Evolutionary conservation across 2,329 filamentous ascomycete genomes (phyloP).

Genomic region (Cladosporium sp.): DNA sequence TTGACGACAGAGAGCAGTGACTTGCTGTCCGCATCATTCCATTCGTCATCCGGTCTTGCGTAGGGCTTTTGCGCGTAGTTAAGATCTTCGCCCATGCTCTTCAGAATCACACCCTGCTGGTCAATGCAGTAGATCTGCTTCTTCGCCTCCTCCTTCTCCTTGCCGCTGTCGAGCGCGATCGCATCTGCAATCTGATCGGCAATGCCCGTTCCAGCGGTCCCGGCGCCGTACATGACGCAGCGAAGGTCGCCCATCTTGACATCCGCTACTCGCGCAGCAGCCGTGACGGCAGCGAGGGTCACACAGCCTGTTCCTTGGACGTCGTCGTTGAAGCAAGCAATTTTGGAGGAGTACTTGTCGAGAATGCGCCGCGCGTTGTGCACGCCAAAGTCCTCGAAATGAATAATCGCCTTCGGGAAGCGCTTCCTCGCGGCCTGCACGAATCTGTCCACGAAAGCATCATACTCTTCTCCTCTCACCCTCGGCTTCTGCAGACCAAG

Average conservation of each 20-base stretch:
- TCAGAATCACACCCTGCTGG: conserved; percentile 71
- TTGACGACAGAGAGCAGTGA: conserved; percentile 65
- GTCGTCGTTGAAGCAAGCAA: conserved; percentile 88
- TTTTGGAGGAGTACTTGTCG: conserved; percentile 67
- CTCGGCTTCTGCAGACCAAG: conserved; percentile 67
- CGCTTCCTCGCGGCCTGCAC: conserved; percentile 62
- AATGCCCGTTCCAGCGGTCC: conserved; percentile 78
- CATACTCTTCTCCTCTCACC: conserved; percentile 67
- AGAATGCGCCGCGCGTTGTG: conserved; percentile 71
- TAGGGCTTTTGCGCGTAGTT: conserved; percentile 66
- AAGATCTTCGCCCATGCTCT: conserved; percentile 56
- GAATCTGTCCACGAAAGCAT: conserved; percentile 72
- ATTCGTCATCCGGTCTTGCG: conserved; percentile 61
- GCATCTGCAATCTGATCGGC: conserved; percentile 80
- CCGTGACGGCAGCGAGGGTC: conserved; percentile 76
- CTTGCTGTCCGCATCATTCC: conserved; percentile 53
- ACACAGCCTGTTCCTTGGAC: conserved; percentile 87
- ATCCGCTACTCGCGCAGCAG: conserved; percentile 66
- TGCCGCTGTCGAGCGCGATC: conserved; percentile 64
- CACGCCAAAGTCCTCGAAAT: conserved; percentile 83
- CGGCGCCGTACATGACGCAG: conserved; percentile 74
- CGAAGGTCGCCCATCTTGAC: conserved; percentile 64
- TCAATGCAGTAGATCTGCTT: conserved; percentile 76
- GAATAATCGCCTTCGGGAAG: conserved; percentile 77
- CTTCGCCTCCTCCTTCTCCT: conserved; percentile 68